These are phyloP conservation scores for Tetratostichococcus sp. DNA, from an alignment of 139 green algal genomes.

Conservation along the genomic window DNA sequence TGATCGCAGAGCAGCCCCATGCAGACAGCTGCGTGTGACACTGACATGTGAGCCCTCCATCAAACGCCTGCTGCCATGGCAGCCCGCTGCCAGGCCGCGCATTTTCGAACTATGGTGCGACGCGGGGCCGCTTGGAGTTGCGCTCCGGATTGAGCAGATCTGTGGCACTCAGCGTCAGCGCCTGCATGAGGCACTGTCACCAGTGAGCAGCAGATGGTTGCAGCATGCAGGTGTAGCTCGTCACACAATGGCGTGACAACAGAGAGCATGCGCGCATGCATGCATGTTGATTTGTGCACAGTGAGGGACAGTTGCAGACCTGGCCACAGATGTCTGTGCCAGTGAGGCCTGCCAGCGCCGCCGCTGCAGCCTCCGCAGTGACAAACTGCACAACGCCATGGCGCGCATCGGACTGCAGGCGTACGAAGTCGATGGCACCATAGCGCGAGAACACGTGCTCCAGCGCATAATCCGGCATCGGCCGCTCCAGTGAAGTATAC, in stretches of 20 bases:
- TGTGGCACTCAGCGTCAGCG: slow-evolving; percentile 5
- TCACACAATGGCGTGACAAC: no score
- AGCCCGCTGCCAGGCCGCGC: background rate
- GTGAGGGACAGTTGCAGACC: no score
- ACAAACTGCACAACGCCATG: slow-evolving; percentile 45
- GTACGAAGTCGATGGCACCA: slow-evolving; percentile 15
- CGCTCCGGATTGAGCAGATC: slow-evolving; percentile 8
- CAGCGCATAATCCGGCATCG: slow-evolving; percentile 47
- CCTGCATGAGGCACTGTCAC: background rate
- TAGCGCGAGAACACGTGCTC: slow-evolving; percentile 44
- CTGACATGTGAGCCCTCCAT: no score
- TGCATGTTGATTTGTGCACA: no score
- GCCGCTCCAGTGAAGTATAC: slow-evolving; percentile 42
- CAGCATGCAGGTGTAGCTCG: no score
- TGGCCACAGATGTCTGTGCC: slow-evolving; percentile 33
- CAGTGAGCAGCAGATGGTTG: background rate
- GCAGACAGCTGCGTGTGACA: no score
- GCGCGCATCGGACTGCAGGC: slow-evolving; percentile 26
- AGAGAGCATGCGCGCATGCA: no score
- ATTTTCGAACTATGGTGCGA: background rate
- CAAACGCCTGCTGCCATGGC: no score
- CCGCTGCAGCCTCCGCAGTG: slow-evolving; percentile 21
- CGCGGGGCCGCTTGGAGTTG: slow-evolving; percentile 18
- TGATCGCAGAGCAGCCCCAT: no score
- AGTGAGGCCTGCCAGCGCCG: slow-evolving; percentile 37